Conservation (phyloP, 1,139 yeast species). For the Geotrichum reessii region DNA sequence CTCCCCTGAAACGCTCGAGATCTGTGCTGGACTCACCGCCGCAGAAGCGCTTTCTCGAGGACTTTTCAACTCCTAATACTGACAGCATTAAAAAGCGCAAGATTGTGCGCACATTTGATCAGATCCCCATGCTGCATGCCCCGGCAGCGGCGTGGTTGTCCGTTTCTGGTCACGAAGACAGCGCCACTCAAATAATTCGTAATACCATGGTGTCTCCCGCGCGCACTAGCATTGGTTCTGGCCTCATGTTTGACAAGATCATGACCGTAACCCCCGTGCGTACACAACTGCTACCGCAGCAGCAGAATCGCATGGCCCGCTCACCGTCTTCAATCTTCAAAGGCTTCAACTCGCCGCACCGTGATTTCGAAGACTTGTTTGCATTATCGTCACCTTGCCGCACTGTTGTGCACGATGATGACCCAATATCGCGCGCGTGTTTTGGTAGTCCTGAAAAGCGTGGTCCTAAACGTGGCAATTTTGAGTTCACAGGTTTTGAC, state of each 20-base stretch:
- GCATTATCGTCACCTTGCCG: conserved; percentile 12
- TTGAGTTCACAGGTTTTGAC: conserved; percentile 28
- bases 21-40: background rate
- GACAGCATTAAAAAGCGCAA: background rate
- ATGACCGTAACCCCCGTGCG: conserved; percentile 14
- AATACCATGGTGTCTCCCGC: conserved; percentile 13
- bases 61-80: background rate
- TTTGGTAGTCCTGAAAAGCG: conserved; percentile 40
- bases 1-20: conserved; percentile 5
- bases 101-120: background rate
- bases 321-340: conserved; percentile 15
- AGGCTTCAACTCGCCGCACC: conserved; percentile 10
- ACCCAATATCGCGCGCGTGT: conserved; percentile 42
- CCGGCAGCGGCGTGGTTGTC: conserved; percentile 18
- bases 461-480: conserved; percentile 30
- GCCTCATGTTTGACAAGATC: conserved; percentile 12
- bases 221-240: conserved; percentile 13
- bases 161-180: conserved; percentile 12
- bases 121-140: conserved; percentile 12
- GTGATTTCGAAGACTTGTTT: conserved; percentile 15
- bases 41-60: background rate
- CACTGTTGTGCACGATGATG: conserved; percentile 48
- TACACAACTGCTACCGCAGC: conserved; percentile 6
- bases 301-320: background rate
- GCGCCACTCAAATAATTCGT: conserved; percentile 9